Conservation (phyloP, 345 rosid species). For the Brassica incana region DNA sequence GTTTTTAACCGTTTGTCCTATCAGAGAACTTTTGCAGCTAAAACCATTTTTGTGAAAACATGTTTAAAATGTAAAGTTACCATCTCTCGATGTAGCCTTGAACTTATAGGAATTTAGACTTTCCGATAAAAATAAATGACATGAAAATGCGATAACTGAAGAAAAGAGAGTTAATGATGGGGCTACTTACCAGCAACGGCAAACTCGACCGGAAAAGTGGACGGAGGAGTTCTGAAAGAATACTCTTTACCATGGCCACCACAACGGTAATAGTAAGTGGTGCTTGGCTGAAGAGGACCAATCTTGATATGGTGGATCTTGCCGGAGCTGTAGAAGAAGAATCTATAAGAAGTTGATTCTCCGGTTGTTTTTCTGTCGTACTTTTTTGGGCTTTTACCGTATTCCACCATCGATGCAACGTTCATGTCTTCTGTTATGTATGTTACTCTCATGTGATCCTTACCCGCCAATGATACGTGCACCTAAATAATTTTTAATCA, state of each 20-base stretch:
- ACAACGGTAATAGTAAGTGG: conserved; percentile 69
- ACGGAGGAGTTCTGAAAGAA: conserved; percentile 79
- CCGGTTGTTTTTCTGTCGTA: conserved; percentile 53
- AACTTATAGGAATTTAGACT: not conserved
- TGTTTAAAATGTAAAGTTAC: conserved; percentile 12
- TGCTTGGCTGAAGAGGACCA: conserved; percentile 69
- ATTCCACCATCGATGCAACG: conserved; percentile 58
- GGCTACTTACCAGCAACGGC: conserved; percentile 60
- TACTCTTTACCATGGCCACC: conserved; percentile 79
- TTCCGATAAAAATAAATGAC: not conserved
- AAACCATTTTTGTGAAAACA: not conserved
- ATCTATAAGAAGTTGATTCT: conserved; percentile 55
- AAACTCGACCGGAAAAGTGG: conserved; percentile 66
- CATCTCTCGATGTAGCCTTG: not conserved
- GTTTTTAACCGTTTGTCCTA: not conserved
- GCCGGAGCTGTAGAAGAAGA: conserved; percentile 68
- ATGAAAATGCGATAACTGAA: not conserved
- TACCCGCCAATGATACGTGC: conserved; percentile 68
- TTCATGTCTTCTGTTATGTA: conserved; percentile 60
- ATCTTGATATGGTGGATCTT: conserved; percentile 80
- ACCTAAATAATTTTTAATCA: conserved; percentile 46
- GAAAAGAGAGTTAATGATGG: not conserved
- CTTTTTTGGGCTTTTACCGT: conserved; percentile 52
- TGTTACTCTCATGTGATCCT: conserved; percentile 60
- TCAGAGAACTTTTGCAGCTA: not conserved